Base-by-base conservation (phyloP, 2,329 filamentous ascomycete species). In the Ophiostoma populinum region DNA sequence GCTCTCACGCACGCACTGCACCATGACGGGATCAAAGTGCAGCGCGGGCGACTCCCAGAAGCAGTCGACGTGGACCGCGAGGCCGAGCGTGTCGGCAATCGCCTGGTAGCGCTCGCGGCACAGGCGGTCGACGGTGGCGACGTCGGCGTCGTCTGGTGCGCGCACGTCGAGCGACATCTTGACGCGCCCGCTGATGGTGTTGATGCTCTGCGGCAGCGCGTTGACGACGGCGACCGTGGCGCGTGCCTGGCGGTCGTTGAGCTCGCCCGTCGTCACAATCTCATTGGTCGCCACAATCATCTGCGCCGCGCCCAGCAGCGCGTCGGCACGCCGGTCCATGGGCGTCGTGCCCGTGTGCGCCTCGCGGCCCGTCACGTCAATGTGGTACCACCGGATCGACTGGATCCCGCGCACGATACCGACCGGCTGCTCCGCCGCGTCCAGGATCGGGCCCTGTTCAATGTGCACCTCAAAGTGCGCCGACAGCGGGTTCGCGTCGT, bases 401-500 rank as follows among this genome's bases (percentile, higher is more conserved):
- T 85, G 79, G 2, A 80, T 78, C 3, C 77, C 78, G 21, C 67
- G 65, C 5, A 86, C 80, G 6, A 80, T 65, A 16, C 76, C 75
- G 34, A 87, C 65, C 36, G 73, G 72, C 43, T 73, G 64, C 20
- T 62, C 55, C 20, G 66, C 61, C 12, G 63, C 63, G 47, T 86
- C 74, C 1, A 92, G 63, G 22, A 82, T 69, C 0, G 80, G 80
- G 0, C 80, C 80, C 51, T 92, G 83, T 51, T 92, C 82, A 35
- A 87, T 87, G 49, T 90, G 81, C 8, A 90, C 62, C 52, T 87
- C 80, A 47, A 87, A 86, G 51, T 87, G 80, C 1, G 78, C 80
- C 1, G 70, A 76, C 55, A 85, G 71, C 0, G 76, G 77, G 12
- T 65, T 69, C 21, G 62, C 57, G 41, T 64, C 58, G 50, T 76